phyloP scores from a whole-genome alignment of 148 eudicot genomes.

The Camellia japonica region DNA sequence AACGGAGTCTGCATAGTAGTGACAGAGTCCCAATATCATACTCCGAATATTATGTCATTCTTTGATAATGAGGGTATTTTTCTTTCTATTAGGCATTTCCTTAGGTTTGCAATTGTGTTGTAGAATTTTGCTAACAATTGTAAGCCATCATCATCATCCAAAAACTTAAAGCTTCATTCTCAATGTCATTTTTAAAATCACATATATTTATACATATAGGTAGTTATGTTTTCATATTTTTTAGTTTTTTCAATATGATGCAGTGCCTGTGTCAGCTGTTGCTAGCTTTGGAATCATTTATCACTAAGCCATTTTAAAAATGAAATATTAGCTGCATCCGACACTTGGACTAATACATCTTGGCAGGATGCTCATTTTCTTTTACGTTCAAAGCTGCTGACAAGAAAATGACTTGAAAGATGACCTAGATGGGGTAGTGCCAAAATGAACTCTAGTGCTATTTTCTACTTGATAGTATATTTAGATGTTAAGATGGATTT shows the following conservation, averaged over 20 bases:
- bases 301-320: neutral
- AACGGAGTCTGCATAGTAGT: neutral
- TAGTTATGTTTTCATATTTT: neutral
- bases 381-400: neutral
- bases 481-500: neutral
- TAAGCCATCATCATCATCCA: neutral
- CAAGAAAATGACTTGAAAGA: neutral
- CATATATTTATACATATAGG: neutral
- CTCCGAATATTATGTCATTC: neutral
- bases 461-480: neutral
- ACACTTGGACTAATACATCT: neutral
- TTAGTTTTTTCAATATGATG: neutral
- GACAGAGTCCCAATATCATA: neutral
- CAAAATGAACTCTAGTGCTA: neutral
- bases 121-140: neutral
- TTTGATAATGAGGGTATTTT: neutral
- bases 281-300: neutral
- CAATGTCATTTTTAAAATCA: neutral
- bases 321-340: neutral
- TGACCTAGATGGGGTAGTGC: neutral
- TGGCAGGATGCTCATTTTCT: neutral
- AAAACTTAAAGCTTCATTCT: neutral
- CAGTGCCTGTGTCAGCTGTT: constrained; percentile 4
- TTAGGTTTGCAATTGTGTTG: neutral
- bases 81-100: too few species aligned